These are phyloP conservation scores for Teunomyces panamensis DNA, from an alignment of 805 yeast genomes.

Conservation along the genomic window DNA sequence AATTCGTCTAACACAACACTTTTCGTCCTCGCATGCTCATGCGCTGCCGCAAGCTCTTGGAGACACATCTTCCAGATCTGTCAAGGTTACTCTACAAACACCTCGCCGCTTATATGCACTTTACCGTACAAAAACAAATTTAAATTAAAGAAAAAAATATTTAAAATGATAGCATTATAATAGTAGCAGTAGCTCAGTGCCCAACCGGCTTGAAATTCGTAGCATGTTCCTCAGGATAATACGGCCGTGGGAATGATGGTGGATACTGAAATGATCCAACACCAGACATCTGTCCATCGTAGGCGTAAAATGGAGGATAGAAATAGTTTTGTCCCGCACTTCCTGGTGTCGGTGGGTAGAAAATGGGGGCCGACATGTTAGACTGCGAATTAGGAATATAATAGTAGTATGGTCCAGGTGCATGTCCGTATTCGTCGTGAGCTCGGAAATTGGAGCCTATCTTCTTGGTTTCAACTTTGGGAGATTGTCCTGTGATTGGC, in stretches of 20 bases:
- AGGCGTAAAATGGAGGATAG: slow-evolving; percentile 25
- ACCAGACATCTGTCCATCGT: slow-evolving; percentile 17
- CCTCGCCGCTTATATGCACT: neutral
- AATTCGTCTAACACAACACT: slow-evolving; percentile 4
- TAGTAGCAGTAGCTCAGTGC: neutral
- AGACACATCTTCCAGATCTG: neutral
- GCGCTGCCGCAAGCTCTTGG: neutral
- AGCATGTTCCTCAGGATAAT: slow-evolving; percentile 10
- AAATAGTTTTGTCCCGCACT: slow-evolving; percentile 17
- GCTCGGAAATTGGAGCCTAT: neutral
- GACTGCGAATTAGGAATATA: slow-evolving; percentile 20
- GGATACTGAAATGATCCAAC: slow-evolving; percentile 9
- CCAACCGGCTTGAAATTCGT: neutral
- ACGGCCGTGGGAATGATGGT: slow-evolving; percentile 5
- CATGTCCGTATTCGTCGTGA: neutral
- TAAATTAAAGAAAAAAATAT: neutral
- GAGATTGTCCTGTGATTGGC: no score
- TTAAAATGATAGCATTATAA: neutral
- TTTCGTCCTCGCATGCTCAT: neutral
- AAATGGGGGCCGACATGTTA: slow-evolving; percentile 10
- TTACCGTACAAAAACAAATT: neutral
- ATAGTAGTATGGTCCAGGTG: slow-evolving; percentile 14
- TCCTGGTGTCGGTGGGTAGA: slow-evolving; percentile 17
- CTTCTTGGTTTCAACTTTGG: no score
- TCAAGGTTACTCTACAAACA: neutral